phyloP scores from a whole-genome alignment of 2,329 filamentous ascomycete genomes.

The Colletotrichum somersetense region DNA sequence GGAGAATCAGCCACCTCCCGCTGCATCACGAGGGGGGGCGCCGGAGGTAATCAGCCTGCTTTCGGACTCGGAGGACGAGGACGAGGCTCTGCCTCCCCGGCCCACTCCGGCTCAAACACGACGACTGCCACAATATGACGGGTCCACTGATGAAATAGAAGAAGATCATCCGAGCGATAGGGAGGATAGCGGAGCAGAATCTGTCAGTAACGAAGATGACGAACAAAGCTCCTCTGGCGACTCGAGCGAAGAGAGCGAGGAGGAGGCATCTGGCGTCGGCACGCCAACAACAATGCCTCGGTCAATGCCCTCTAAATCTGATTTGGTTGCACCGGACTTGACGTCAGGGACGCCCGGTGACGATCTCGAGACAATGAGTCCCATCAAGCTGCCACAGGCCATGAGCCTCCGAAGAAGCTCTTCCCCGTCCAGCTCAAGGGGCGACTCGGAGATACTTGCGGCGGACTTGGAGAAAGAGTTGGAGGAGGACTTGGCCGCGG shows the following conservation, averaged over 20 bases:
- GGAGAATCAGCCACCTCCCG: constrained; percentile 24
- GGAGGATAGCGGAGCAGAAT: constrained; percentile 28
- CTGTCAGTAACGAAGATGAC: background rate
- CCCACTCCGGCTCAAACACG: background rate
- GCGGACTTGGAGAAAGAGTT: constrained; percentile 34
- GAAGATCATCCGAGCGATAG: constrained; percentile 17
- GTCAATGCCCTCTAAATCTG: background rate
- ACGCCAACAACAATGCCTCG: constrained; percentile 33
- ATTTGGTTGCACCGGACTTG: constrained; percentile 4
- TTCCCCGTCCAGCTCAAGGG: constrained; percentile 16
- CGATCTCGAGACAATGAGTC: constrained; percentile 40
- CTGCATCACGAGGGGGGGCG: constrained; percentile 13
- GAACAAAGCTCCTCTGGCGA: background rate
- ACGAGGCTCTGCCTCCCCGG: constrained; percentile 10
- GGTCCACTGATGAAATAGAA: constrained; percentile 33
- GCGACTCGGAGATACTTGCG: constrained; percentile 25
- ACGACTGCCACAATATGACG: constrained; percentile 30
- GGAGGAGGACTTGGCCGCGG: constrained; percentile 26
- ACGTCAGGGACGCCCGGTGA: constrained; percentile 20
- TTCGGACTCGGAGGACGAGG: constrained; percentile 42
- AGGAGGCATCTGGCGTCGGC: constrained; percentile 17
- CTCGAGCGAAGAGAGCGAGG: constrained; percentile 19
- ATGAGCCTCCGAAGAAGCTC: background rate
- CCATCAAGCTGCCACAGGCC: constrained; percentile 24
- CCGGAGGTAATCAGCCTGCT: constrained; percentile 41